Conservation (phyloP, 495 filamentous ascomycete species). For the Astrocystis sublimbata region DNA sequence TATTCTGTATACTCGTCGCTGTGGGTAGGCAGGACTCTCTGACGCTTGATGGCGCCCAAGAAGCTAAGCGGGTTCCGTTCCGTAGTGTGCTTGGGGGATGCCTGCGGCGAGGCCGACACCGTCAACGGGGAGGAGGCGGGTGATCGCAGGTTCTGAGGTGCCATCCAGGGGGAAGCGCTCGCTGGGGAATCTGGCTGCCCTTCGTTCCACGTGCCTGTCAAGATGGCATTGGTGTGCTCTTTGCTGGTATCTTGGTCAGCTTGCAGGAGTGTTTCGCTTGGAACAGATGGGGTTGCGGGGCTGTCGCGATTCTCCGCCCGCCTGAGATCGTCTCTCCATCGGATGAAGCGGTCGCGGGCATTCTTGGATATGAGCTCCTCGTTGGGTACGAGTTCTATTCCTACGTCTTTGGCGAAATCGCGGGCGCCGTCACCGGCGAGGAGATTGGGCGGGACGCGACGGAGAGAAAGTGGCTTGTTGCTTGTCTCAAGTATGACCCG, state of each 20-base stretch:
- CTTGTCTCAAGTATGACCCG: slow-evolving; percentile 78
- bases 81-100: background rate
- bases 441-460: slow-evolving; percentile 89
- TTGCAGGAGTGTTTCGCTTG: slow-evolving; percentile 26
- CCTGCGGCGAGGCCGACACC: background rate
- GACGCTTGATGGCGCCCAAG: slow-evolving; percentile 15
- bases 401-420: slow-evolving; percentile 77
- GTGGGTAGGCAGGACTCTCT: slow-evolving; percentile 3
- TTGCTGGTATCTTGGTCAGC: slow-evolving; percentile 31
- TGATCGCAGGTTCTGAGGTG: background rate
- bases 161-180: background rate
- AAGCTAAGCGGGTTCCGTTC: slow-evolving; percentile 21
- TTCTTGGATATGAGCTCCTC: slow-evolving; percentile 74
- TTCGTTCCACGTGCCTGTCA: slow-evolving; percentile 62
- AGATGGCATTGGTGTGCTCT: slow-evolving; percentile 49
- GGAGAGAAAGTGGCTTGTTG: slow-evolving; percentile 68
- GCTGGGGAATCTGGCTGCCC: slow-evolving; percentile 56
- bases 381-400: slow-evolving; percentile 66
- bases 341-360: slow-evolving; percentile 69
- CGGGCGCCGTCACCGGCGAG: slow-evolving; percentile 81
- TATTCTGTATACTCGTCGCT: background rate
- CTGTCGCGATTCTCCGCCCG: slow-evolving; percentile 44
- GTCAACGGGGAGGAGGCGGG: background rate
- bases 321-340: slow-evolving; percentile 75
- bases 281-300: slow-evolving; percentile 16